A percentile compares a stretch with the other conserved stretches of the same genome.
These are phyloP conservation scores for Diutina mesorugosa DNA, from an alignment of 1,139 yeast species.

Conservation along the genomic window DNA sequence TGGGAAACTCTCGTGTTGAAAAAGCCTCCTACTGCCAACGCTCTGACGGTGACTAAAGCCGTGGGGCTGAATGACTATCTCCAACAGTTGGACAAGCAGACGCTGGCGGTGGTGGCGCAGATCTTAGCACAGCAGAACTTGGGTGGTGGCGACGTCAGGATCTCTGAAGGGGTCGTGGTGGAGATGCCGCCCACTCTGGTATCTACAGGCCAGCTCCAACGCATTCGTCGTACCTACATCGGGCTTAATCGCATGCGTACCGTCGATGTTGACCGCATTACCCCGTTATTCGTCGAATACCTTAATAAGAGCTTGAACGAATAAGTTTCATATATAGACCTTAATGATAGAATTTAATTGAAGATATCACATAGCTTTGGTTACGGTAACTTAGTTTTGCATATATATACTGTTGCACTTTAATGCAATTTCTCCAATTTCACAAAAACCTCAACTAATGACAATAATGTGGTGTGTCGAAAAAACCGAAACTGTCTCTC, in stretches of 20 bases:
- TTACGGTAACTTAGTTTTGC: too few relatives aligned
- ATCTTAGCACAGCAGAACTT: slow-evolving; percentile 47
- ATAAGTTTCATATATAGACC: background rate
- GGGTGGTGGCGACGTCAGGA: slow-evolving; percentile 38
- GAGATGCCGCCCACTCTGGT: slow-evolving; percentile 53
- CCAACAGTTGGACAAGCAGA: slow-evolving; percentile 65
- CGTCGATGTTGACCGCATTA: slow-evolving; percentile 53
- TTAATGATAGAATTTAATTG: too few relatives aligned
- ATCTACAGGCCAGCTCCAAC: slow-evolving; percentile 67
- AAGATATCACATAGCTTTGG: too few relatives aligned
- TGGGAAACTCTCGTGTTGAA: slow-evolving; percentile 60
- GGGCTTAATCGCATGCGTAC: slow-evolving; percentile 69
- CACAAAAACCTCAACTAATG: too few relatives aligned
- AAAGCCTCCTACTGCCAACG: slow-evolving; percentile 60
- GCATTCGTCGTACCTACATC: slow-evolving; percentile 73
- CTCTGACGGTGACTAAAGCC: slow-evolving; percentile 63
- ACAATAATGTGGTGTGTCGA: too few relatives aligned
- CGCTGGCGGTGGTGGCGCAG: slow-evolving; percentile 48
- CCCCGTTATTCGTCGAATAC: slow-evolving; percentile 62
- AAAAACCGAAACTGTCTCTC: too few relatives aligned
- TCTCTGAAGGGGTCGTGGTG: slow-evolving; percentile 29
- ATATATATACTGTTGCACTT: too few relatives aligned
- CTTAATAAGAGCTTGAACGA: slow-evolving; percentile 25
- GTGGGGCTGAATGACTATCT: slow-evolving; percentile 64
- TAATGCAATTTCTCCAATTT: too few relatives aligned